Base-by-base conservation (phyloP, 2,329 filamentous ascomycete genomes). In the Beauveria rudraprayagi region DNA sequence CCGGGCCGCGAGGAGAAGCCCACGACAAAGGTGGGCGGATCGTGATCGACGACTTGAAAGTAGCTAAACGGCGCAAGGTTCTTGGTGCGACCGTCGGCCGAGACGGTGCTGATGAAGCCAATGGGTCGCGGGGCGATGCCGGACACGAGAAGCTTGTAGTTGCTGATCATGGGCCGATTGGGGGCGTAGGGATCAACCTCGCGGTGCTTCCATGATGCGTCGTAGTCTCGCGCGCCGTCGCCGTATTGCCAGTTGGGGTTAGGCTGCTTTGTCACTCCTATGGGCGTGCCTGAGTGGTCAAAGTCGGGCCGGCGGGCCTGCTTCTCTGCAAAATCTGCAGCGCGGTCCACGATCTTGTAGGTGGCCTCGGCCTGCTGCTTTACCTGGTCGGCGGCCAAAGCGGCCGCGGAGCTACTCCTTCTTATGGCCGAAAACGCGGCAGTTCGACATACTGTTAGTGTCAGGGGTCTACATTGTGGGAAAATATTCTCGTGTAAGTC, bases 31-130 rank as follows among this genome's bases (percentile, higher is more conserved):
- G 93, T 78, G 0, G 91, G 90, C 2, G 91, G 91, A 70, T 95
- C 91, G 70, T 92, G 89, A 71, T 86, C 86, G 63, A 95, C 81
- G 59, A 95, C 75, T 69, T 90, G 86, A 69, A 90, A 90, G 76
- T 92, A 95, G 67, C 83, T 88, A 74, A 92, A 95, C 0, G 91
- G 91, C 0, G 91, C 89, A 1, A 95, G 79, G 72, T 96, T 96
- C 8, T 71, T 82, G 66, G 63, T 79, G 56, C 69, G 73, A 17
- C 88, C 89, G 68, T 91, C 88, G 2, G 69, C 68, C 2, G 78
- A 78, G 19, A 74, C 66, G 3, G 83, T 83, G 24, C 79, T 82
- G 8, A 85, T 70, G 70, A 85, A 81, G 2, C 80, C 82, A 67
- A 96, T 85, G 2, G 92, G 92, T 11, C 92, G 83, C 1, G 92